phyloP scores from a whole-genome alignment of 2,329 filamentous ascomycete species.

The Cladosporium sp. region DNA sequence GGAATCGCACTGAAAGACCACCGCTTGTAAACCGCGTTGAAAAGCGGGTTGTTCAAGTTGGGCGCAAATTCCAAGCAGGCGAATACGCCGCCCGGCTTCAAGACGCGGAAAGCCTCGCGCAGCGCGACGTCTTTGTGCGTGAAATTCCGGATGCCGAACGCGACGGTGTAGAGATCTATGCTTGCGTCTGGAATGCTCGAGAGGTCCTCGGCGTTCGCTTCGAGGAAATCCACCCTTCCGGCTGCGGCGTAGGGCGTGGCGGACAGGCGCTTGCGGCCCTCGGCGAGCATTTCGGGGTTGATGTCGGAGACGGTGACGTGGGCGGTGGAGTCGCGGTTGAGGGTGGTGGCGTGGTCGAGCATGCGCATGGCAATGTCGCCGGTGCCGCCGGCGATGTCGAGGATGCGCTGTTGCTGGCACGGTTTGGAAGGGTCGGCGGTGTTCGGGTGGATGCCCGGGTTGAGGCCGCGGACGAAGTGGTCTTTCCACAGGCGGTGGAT shows the following conservation, averaged over 20 bases:
- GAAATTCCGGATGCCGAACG: constrained; percentile 97
- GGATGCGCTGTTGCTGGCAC: constrained; percentile 65
- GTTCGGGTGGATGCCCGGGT: constrained; percentile 64
- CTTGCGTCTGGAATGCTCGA: constrained; percentile 60
- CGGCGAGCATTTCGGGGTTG: constrained; percentile 89
- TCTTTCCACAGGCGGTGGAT: constrained; percentile 98
- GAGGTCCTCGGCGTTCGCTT: constrained; percentile 84
- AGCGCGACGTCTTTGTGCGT: constrained; percentile 83
- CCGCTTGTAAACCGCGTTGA: constrained; percentile 85
- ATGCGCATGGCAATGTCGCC: constrained; percentile 98
- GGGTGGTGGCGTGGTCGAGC: constrained; percentile 76
- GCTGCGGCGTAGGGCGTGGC: constrained; percentile 56
- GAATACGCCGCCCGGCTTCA: constrained; percentile 93
- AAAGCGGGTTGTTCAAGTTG: constrained; percentile 70
- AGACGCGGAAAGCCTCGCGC: constrained; percentile 76
- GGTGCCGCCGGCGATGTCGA: constrained; percentile 95
- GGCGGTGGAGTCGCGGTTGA: constrained; percentile 76
- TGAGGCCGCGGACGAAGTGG: constrained; percentile 87
- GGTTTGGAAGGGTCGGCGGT: constrained; percentile 37
- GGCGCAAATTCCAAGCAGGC: constrained; percentile 89
- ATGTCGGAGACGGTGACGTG: constrained; percentile 93
- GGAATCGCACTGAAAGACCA: constrained; percentile 97
- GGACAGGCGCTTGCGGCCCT: constrained; percentile 75
- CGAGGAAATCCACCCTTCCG: constrained; percentile 65
- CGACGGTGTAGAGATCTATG: constrained; percentile 95